Base-by-base conservation (phyloP, 2,329 filamentous ascomycete genomes). In the Gliomastix tumulicola region DNA sequence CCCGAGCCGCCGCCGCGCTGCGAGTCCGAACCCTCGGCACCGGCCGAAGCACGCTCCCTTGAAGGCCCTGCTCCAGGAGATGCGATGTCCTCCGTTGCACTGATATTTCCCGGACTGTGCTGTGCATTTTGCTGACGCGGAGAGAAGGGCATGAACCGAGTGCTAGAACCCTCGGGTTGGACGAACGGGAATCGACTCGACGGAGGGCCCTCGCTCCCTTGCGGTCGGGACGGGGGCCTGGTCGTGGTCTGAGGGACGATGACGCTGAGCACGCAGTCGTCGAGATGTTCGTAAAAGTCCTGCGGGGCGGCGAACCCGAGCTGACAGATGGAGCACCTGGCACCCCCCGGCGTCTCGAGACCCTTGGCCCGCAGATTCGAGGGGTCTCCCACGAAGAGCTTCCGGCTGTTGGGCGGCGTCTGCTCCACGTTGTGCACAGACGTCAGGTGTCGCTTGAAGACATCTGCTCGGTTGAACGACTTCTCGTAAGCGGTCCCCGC, bases 271-370 rank as follows among this genome's bases (percentile, higher is more conserved):
- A 79, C 74, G 37, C 74, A 79, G 47, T 79, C 74, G 45, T 84
- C 90, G 46, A 96, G 69, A 69, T 97, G 90, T 65, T 97, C 90
- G 59, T 97, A 96, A 65, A 96, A 96, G 54, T 96, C 90, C 60
- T 97, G 90, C 4, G 90, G 87, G 42, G 83, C 90, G 47, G 74
- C 73, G 57, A 95, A 97, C 12, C 67, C 64, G 7, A 78, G 86
- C 30, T 79, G 75, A 61, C 90, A 97, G 45, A 92, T 97, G 4
- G 88, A 94, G 61, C 90, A 97, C 57, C 84, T 88, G 45, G 88
- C 89, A n/a, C 27, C 30, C n/a, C 15, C 15, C 18, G n/a, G n/a
- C 13, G 15, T 17, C n/a, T n/a, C n/a, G n/a, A n/a, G n/a, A 13
- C 22, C 25, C 16, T 16, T n/a, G n/a, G 21, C 15, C 16, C 18